Percentiles rank a stretch among this genome's conserved stretches.
These are phyloP conservation scores for Leccinum solheimii DNA, from an alignment of 1,284 basidiomycete species.

Conservation along the genomic window DNA sequence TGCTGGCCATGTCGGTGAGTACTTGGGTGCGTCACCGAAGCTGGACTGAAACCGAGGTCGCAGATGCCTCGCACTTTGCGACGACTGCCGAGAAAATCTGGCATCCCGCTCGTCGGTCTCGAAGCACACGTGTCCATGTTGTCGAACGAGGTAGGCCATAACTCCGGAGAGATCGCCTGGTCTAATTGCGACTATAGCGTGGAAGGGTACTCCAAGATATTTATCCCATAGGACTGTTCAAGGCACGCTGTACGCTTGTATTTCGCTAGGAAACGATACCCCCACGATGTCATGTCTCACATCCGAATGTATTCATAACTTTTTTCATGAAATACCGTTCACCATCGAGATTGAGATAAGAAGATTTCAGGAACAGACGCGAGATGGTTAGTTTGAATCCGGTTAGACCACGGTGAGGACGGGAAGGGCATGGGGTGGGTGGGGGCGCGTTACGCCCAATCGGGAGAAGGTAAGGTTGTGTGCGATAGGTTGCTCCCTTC, in stretches of 20 bases:
- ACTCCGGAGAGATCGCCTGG: neutral
- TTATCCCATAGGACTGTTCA: constrained; percentile 46
- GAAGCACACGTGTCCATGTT: constrained; percentile 75
- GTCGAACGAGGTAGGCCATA: constrained; percentile 58
- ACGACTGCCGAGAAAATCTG: constrained; percentile 68
- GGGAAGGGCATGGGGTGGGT: neutral
- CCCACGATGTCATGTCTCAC: constrained; percentile 5
- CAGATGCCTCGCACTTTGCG: constrained; percentile 72
- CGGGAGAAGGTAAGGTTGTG: neutral
- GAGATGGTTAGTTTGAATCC: neutral
- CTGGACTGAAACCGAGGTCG: constrained; percentile 8
- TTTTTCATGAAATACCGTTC: neutral
- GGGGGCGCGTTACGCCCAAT: neutral
- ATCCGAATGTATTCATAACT: constrained; percentile 10
- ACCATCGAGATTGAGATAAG: neutral
- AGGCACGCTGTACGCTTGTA: constrained; percentile 9
- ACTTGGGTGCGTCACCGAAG: neutral
- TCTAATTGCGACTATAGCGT: constrained; percentile 46
- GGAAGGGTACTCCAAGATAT: constrained; percentile 73
- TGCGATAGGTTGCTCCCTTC: neutral
- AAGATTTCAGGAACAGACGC: neutral
- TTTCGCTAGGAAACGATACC: constrained; percentile 14
- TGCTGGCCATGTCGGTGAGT: constrained; percentile 78
- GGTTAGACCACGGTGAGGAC: neutral
- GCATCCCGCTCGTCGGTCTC: constrained; percentile 61